Evolutionary conservation across 164 flowering plant genomes (phyloP), one percentile per base, ranked within the genome.

Genomic region (Echeveria elegans): DNA sequence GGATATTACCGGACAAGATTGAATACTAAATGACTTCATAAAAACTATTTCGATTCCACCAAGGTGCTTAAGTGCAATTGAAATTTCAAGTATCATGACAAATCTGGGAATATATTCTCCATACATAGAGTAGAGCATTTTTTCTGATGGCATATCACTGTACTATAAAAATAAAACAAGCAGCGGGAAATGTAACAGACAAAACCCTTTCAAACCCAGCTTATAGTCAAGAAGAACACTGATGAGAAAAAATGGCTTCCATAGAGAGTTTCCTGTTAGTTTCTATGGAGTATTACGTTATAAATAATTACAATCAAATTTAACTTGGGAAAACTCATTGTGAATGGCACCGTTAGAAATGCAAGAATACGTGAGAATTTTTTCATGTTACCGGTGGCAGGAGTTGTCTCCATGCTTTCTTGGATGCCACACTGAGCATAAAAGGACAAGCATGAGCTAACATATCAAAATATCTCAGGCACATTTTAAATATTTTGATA

Each of bases 391-490:
- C 77, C 80, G 71, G 86, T 96, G 61, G 77, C 70, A 61, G 96
- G 90, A 77, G 87, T 94, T 50, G 96, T 96, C 79, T 94, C 97
- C 83, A 94, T 26, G 30, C 99, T 97, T 74, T 94, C 96, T 84
- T 94, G 97, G 78, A 83, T 76, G 69, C 89, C 87, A 69, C 75
- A 81, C 96, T 90, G 75, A 50, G 19, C 23, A 72, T n/a, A 68
- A 56, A 29, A 32, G 6, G 53, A 58, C 29, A 65, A 37, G 43
- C 26, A 43, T 29, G 58, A 58, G 58, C 36, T 50, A 60, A 12
- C 28, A 14, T 38, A 4, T 19, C 58, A 12, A 19, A 26, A n/a
- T 41, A 18, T 24, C 30, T 26, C 18, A 59, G 68, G 56, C 47
- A 29, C 8, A 53, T 15, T n/a, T n/a, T n/a, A 32, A 5, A 19